Evolutionary conservation across 176 grass and related monocot species (phyloP), one percentile per base, ranked within the genome.

Genomic region (Aegilops speltoides): DNA sequence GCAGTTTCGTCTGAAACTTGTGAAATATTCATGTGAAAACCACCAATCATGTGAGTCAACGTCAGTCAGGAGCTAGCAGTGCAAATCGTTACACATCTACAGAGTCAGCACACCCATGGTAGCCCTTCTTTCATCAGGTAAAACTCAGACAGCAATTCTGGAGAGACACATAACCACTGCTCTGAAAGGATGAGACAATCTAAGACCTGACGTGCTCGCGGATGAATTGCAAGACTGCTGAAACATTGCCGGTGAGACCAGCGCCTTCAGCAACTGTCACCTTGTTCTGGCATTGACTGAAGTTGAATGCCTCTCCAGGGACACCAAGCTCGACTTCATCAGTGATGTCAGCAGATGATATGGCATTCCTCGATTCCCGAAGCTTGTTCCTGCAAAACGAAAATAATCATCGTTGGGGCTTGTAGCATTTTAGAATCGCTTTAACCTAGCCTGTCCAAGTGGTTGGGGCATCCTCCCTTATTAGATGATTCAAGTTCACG

Each of bases 271-370:
- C 86, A 19, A 94, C 82, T 3, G 91, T 86, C 45, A 96, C 93
- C 71, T 89, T 94, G 84, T 98, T 98, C 68, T 89, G 90, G 86
- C 93, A 98, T 72, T 96, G 93, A 46, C 74, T 81, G 66, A 98
- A 96, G 24, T 76, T 89, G 23, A 98, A 98, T 25, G 84, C 57
- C 84, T 89, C 84, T 64, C 93, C 93, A 82, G 83, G 88, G 68
- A 92, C 83, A 36, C 96, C 96, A 54, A 98, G 84, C 41, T 90
- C 82, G 50, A 92, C 78, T 78, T 98, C 93, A 38, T 89, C 84
- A 17, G 86, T 84, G 23, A 96, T 87, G 68, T 98, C 93, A 84
- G 96, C 93, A 79, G 86, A 89, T 64, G 93, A 96, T 73, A 98
- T 85, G 23, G 88, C 90, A 34, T 90, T 98, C 86, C 93, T 98